phyloP scores from a whole-genome alignment of 148 eudicot genomes.

The Spergularia bocconei region DNA sequence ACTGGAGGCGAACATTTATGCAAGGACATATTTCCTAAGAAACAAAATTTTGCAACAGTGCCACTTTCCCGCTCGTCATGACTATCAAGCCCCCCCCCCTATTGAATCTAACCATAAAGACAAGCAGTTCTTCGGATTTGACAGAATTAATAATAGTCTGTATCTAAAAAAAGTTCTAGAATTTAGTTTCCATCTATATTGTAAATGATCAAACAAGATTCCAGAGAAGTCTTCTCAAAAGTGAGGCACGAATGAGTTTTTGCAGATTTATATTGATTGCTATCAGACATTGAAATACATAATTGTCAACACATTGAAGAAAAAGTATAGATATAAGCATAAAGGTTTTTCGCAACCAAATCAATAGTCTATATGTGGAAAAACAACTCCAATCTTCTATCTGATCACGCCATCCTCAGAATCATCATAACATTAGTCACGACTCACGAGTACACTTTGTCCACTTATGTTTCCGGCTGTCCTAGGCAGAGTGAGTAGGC shows the following conservation, averaged over 20 bases:
- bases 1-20: not conserved
- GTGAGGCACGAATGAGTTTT: not conserved
- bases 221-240: not conserved
- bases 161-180: not conserved
- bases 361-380: too few species aligned
- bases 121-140: not conserved
- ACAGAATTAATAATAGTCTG: not conserved
- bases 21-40: not conserved
- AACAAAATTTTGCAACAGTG: not conserved
- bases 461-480: not conserved
- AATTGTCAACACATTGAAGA: not conserved
- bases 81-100: not conserved
- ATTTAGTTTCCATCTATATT: not conserved
- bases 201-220: not conserved
- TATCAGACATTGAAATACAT: slow-evolving; percentile 3
- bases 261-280: not conserved
- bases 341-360: not conserved
- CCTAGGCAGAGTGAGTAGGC: not conserved
- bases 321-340: not conserved
- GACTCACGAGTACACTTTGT: not conserved
- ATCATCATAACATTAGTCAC: not conserved
- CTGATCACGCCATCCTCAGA: not conserved
- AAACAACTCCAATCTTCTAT: not conserved
- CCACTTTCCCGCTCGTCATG: not conserved
- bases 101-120: not conserved